Evolutionary conservation across 2,329 filamentous ascomycete genomes (phyloP), one percentile per base, ranked within the genome.

Genomic region (Xylariaceae sp.): DNA sequence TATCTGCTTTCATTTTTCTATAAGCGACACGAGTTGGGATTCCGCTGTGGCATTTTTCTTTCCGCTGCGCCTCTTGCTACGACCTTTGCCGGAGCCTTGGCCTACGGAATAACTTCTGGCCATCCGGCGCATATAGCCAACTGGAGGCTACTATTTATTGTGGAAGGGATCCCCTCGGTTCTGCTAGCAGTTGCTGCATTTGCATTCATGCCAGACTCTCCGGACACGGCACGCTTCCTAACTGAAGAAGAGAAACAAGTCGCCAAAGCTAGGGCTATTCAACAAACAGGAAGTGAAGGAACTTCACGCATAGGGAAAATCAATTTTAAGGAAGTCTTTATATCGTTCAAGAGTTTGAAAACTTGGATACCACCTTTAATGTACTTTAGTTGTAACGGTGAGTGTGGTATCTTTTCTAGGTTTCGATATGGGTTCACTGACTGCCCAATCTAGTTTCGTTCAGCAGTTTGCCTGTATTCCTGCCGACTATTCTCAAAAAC

Each of bases 51-150:
- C 20, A 56, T 72, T 43, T 72, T 67, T 44, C 61, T 71, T 20
- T 70, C 73, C 65, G 72, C 74, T 16, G 87, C 86, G 0, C 87
- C 88, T 1, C 75, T 90, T 14, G 87, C 87, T 3, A 89, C 86
- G 45, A 86, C 84, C 3, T 90, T 90, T 65, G 85, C 87, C 0
- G 87, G 87, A 1, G 87, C 86, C 2, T 72, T 89, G 7, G 86
- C 86, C 1, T 89, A 88, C 59, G 85, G 83, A 0, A 89, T 90
- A 61, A 89, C 86, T 0, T 86, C 82, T 5, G 83, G 85, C 7
- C 77, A 81, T 63, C 76, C 81, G 0, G 71, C 75, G 2, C 49
- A 51, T 16, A 73, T 89, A 52, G 81, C 83, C 5, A 76, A 70
- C 54, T 72, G 70, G 69, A 63, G 71, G 3, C 61, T 71, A 0